Evolutionary conservation across 2,329 filamentous ascomycete species (phyloP).

Genomic region (Triangularia setosa): DNA sequence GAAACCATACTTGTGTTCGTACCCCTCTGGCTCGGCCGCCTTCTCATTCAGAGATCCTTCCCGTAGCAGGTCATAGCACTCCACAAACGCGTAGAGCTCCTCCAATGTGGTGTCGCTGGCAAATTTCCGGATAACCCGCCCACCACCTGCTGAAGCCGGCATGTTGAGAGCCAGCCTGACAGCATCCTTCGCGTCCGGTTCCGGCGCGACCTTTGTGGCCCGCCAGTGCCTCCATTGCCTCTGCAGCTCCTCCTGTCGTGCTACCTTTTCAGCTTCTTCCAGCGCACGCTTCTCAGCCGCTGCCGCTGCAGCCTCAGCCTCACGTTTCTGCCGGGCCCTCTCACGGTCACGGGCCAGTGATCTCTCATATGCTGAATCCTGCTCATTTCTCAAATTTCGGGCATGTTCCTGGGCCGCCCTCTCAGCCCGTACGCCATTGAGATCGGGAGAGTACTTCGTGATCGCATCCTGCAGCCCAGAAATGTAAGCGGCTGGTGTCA

Average conservation of each 20-base stretch:
- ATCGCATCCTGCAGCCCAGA: constrained; percentile 71
- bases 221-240: constrained; percentile 81
- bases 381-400: constrained; percentile 77
- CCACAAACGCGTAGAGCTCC: constrained; percentile 92
- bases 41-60: constrained; percentile 34
- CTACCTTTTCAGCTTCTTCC: constrained; percentile 60
- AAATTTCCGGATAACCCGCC: constrained; percentile 76
- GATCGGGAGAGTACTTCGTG: constrained; percentile 68
- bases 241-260: constrained; percentile 40
- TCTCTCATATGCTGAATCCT: constrained; percentile 90
- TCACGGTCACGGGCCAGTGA: constrained; percentile 85
- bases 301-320: constrained; percentile 68
- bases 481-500: constrained; percentile 66
- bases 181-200: constrained; percentile 66
- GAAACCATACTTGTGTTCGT: constrained; percentile 81
- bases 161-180: constrained; percentile 69
- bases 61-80: constrained; percentile 71
- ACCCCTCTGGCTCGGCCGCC: constrained; percentile 57
- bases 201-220: constrained; percentile 59
- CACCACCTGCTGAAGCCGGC: constrained; percentile 57
- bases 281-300: constrained; percentile 60
- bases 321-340: constrained; percentile 69
- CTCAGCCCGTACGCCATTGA: constrained; percentile 71
- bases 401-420: constrained; percentile 75
- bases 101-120: constrained; percentile 66